These are phyloP conservation scores for Fusarium foetens DNA, from an alignment of 2,329 filamentous ascomycete species.

Conservation along the genomic window DNA sequence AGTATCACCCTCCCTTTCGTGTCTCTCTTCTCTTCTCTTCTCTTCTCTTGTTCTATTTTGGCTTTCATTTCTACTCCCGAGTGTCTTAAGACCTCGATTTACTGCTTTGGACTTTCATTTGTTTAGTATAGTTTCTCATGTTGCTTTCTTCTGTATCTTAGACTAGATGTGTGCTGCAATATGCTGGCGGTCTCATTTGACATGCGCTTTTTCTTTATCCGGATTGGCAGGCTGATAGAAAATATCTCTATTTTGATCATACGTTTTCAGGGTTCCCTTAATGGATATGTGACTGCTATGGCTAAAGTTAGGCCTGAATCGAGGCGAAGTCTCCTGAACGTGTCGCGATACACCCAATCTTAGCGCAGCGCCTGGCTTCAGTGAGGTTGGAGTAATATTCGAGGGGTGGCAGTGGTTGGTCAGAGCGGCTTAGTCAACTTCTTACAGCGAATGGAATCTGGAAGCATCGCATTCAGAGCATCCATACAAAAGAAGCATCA, in stretches of 20 bases:
- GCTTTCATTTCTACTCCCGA: background rate
- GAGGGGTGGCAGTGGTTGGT: background rate
- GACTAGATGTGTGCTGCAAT: background rate
- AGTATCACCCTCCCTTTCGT: background rate
- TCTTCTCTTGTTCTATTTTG: background rate
- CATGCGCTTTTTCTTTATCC: background rate
- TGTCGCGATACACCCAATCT: slow-evolving; percentile 4
- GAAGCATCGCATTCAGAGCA: background rate
- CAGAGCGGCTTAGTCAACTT: background rate
- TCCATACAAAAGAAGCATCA: background rate
- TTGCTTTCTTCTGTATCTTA: background rate
- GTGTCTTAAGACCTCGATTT: background rate
- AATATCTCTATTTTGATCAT: background rate
- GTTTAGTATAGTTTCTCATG: too few relatives aligned
- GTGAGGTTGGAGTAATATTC: background rate
- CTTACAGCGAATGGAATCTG: background rate
- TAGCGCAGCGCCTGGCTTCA: background rate
- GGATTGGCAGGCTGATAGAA: background rate
- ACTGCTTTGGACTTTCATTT: background rate
- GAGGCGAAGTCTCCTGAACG: background rate
- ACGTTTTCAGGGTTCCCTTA: background rate
- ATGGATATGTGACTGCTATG: background rate
- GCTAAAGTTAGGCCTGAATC: background rate
- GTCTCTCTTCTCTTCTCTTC: background rate
- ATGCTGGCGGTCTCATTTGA: background rate